Base-by-base conservation (phyloP, 768 basidiomycete genomes). In the Boletellus ananas region DNA sequence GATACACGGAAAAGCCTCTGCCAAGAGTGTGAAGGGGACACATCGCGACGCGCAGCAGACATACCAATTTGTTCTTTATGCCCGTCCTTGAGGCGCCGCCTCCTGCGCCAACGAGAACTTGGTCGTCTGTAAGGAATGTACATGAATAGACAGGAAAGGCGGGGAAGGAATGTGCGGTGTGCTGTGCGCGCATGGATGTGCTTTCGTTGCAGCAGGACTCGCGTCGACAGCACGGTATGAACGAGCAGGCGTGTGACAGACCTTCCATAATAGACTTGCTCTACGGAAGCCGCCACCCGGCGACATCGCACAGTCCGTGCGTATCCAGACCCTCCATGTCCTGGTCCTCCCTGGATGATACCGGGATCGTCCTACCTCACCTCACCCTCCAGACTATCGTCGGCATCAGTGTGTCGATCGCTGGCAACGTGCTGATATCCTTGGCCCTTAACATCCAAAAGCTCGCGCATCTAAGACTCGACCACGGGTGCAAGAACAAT, bases 361-460 rank as follows among this genome's bases (percentile, higher is more conserved):
- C 60, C 10, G 56, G 52, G 56, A 70, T 78, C 50, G 72, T 72
- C 61, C 71, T 82, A 18, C 84, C 84, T 25, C 70, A 75, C 58
- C 65, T 89, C 45, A 79, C 76, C 16, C 71, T 74, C 13, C 70
- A 76, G 45, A 79, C 82, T 5, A 66, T 78, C 59, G 82, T 90
- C 48, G 94, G 94, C 14, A 94, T 97, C 33, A 75, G 77, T 5
- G 82, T 94, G 33, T 87, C 93, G 4, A 79, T 95, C 48, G 74
- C 77, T 8, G 94, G 94, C 29, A 95, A 95, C 62, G 70, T 94
- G 11, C 79, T 96, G 54, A 93, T 97, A 54, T 90, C 88, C 10
- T 77, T 94, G 20, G 94, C 92, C 14, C 77, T 98, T 55, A 96
- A 96, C 70, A 72, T 89, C 31, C 94, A 98, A 70, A 97, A 96